Evolutionary conservation across 345 rosid species (phyloP), one percentile per base, ranked within the genome.

Genomic region (Pelargonium nanum): DNA sequence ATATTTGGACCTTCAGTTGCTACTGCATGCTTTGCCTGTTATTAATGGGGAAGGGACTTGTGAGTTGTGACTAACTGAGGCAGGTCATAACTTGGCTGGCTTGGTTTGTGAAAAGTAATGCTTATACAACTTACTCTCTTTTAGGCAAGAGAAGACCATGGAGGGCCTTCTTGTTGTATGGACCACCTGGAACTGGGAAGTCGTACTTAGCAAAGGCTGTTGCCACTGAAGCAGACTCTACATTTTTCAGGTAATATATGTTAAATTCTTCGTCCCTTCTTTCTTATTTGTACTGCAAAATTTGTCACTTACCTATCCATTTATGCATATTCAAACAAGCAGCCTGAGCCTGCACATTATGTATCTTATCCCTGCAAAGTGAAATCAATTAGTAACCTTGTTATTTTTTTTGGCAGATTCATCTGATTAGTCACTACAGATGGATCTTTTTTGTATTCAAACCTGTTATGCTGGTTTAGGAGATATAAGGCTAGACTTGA

Each of bases 181-280:
- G 97, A 6, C 97, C 97, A 17, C 97, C 97, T 53, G 97, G 97
- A 62, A 91, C 97, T 1, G 97, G 97, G 53, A 91, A 91, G 74
- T 91, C 97, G 13, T 91, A 91, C 64, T 73, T 91, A 66, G 97
- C 97, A 4, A 91, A 91, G 76, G 97, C 97, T 64, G 97, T 91
- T 72, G 97, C 96, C 28, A 85, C 97, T 21, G 96, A 91, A 78
- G 96, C 96, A 25, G 97, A 91, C 60, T 91, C 96, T 19, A 88
- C 96, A 17, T 88, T 91, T 72, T 91, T 85, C 77, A 91, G 97
- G 97, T 86, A 64, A 74, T 61, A 7, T 48, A 61, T 69, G n/a
- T 21, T 26, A 51, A 40, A 21, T 0, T 25, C n/a, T 55, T 1
- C 12, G 20, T 22, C 12, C 22, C 15, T 15, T 23, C 25, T 52